Evolutionary conservation across 495 filamentous ascomycete species (phyloP).

Genomic region (Thozetella sp.): DNA sequence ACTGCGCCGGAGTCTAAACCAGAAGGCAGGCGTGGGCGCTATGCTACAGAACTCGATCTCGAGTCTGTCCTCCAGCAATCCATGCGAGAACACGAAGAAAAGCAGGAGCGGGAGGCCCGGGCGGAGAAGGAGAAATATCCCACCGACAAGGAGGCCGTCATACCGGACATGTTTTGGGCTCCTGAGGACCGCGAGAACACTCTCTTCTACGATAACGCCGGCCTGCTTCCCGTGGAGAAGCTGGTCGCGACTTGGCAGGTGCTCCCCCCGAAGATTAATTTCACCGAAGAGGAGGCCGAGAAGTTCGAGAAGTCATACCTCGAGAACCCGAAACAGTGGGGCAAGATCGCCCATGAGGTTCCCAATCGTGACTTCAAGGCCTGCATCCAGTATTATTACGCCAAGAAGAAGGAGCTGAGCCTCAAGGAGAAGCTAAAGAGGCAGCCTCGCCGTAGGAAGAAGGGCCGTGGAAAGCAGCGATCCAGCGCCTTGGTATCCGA

Average conservation of each 20-base stretch:
- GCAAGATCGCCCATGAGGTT: conserved; percentile 77
- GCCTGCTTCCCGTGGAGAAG: conserved; percentile 64
- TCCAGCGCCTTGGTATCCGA: conserved; percentile 78
- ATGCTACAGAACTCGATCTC: conserved; percentile 70
- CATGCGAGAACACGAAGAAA: conserved; percentile 73
- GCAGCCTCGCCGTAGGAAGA: conserved; percentile 65
- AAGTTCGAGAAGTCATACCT: conserved; percentile 80
- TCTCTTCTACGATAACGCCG: conserved; percentile 73
- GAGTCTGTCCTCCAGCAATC: conserved; percentile 78
- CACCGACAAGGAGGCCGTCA: conserved; percentile 78
- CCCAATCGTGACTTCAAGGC: conserved; percentile 76
- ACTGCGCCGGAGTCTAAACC: conserved; percentile 56
- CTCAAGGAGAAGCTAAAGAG: conserved; percentile 85
- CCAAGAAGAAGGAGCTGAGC: conserved; percentile 83
- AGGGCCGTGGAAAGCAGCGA: conserved; percentile 61
- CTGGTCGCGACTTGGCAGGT: conserved; percentile 74
- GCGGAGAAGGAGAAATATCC: conserved; percentile 74
- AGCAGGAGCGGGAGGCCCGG: conserved; percentile 67
- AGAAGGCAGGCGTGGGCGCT: conserved; percentile 62
- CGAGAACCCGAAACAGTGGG: conserved; percentile 87
- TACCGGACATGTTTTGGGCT: conserved; percentile 75
- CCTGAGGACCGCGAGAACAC: conserved; percentile 45
- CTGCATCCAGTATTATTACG: conserved; percentile 94
- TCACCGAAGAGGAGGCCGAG: conserved; percentile 76
- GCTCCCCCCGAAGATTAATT: conserved; percentile 77